Evolutionary conservation across 139 green algal species (phyloP).

Genomic region (Coccomyxa sp.): DNA sequence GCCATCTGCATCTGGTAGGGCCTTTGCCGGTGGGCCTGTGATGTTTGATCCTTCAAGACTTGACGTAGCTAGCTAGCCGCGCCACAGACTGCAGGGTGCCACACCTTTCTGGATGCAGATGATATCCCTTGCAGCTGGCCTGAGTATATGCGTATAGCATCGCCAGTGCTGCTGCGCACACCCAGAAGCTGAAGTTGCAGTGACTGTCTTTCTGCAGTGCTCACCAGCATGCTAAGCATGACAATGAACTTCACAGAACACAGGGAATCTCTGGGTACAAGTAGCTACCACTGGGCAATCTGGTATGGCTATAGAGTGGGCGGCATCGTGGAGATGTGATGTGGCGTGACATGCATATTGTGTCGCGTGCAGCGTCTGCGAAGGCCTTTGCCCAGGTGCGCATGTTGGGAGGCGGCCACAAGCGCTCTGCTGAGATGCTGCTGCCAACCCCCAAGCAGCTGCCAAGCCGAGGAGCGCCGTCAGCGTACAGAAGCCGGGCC

Average conservation of each 20-base stretch:
- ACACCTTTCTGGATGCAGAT: not conserved
- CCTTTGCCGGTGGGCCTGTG: not conserved
- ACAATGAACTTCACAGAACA: too few species aligned
- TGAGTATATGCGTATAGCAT: not conserved
- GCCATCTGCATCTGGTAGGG: not conserved
- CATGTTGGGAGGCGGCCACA: not conserved
- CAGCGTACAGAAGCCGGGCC: not conserved
- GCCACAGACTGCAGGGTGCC: not conserved
- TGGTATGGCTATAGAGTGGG: too few species aligned
- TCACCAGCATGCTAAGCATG: too few species aligned
- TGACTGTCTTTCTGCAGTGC: too few species aligned
- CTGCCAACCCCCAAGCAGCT: not conserved
- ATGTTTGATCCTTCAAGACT: not conserved
- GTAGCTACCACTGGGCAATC: too few species aligned
- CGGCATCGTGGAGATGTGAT: too few species aligned
- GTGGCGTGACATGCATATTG: not conserved
- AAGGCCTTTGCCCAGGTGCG: not conserved
- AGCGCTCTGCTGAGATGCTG: not conserved
- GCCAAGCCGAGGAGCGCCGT: not conserved
- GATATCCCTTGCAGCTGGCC: too few species aligned
- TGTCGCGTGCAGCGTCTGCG: not conserved
- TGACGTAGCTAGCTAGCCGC: not conserved
- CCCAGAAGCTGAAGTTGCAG: not conserved
- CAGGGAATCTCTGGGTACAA: too few species aligned
- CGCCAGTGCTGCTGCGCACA: not conserved